phyloP scores from a whole-genome alignment of 2,329 filamentous ascomycete species.

The Colletotrichum sp. region DNA sequence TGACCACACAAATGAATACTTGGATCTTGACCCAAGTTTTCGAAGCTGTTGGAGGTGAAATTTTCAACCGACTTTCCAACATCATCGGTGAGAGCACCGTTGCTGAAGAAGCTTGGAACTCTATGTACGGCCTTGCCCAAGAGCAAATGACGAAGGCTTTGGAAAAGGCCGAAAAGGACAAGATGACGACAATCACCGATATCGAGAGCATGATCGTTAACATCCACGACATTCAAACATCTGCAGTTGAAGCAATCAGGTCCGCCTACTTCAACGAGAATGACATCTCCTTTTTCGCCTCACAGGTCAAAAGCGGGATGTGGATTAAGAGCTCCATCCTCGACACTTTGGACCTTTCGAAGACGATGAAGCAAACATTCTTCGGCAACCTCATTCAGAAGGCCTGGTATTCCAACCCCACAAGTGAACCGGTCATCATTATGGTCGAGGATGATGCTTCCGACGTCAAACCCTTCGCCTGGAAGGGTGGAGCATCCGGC shows the following conservation, averaged over 20 bases:
- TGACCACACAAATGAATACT: neutral
- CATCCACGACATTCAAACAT: neutral
- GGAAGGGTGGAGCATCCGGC: neutral
- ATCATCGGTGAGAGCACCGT: neutral
- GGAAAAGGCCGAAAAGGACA: neutral
- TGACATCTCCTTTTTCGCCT: neutral
- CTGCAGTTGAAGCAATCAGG: neutral
- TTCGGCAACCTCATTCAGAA: neutral
- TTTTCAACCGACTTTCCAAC: neutral
- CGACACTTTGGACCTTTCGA: neutral
- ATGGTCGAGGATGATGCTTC: neutral
- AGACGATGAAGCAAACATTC: neutral
- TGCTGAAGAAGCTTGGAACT: neutral
- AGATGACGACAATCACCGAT: neutral
- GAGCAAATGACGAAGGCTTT: neutral
- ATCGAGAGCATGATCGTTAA: neutral
- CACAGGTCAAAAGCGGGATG: neutral
- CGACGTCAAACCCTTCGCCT: neutral
- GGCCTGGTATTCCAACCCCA: neutral
- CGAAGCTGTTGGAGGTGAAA: neutral
- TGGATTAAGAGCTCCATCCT: neutral
- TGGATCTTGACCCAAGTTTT: neutral
- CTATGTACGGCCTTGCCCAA: neutral
- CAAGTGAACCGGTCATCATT: neutral
- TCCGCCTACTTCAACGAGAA: neutral